Base-by-base conservation (phyloP, 1,284 basidiomycete species). In the Ceratobasidium sp. region DNA sequence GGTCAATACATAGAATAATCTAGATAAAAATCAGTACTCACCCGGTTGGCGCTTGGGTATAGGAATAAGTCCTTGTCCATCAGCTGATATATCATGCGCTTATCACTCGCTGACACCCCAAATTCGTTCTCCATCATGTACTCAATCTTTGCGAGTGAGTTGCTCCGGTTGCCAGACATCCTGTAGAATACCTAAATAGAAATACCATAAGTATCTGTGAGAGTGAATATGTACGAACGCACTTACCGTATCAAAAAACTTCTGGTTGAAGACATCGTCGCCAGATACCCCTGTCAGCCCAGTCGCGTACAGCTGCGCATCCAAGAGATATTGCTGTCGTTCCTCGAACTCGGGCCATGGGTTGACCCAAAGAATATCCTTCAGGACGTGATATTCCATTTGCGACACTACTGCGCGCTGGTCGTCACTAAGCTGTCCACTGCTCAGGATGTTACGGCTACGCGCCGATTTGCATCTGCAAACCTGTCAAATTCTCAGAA, bases 121-220 rank as follows among this genome's bases (percentile, higher is more conserved):
- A 22, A 33, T 57, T 57, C 19, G 11, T 57, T 15, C 31, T 57
- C 56, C 56, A 57, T 36, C 56, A 57, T 57, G 15, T 14, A 57
- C 36, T 33, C 29, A 31, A 57, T 36, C 56, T 57, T 57, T 19
- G 9, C 24, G 31, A 57, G 56, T 8, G 56, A 33, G 24, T 24
- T 36, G 56, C 56, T 36, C 8, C 56, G 56, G n/a, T 22, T 19
- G 1, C 11, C 29, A 14, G 56, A 36, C 19, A 19, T 15, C 31
- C 33, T 57, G 56, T 19, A 7, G 9, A 31, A 24, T 19, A 8
- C 31, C 56, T 57, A 7, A 36, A 57, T 15, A 36, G 19, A 19
- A 33, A 57, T 2, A 27, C 15, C 15, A 15, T 29, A 56, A 56
- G 24, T 9, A 33, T 57, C 19, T 14, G 36, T 6, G 17, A 17